Base-by-base conservation (phyloP, 2,329 filamentous ascomycete genomes). In the Botryosphaeria dothidea region DNA sequence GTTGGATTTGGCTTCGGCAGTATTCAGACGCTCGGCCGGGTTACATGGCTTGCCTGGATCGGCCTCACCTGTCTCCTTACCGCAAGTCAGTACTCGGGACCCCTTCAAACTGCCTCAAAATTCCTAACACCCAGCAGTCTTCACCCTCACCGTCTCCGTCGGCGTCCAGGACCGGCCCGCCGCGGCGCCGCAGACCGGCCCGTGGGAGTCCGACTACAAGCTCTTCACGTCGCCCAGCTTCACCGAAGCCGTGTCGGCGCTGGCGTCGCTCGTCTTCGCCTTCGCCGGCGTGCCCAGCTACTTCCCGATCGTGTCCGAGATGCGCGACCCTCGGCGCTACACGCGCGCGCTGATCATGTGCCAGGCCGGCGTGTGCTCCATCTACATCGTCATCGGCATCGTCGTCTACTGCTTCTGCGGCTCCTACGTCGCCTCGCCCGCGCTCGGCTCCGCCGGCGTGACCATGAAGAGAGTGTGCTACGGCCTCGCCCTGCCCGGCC, bases 311-410 rank as follows among this genome's bases (percentile, higher is more conserved):
- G 86, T 89, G 69, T 82, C 83, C 46, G 88, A 90, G 73, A 81
- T 90, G 74, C 82, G 84, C 70, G 79, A 85, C 46, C 86, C 88
- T 0, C 74, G 78, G 56, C 81, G 86, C 69, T 88, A 84, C 73
- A 81, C 82, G 58, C 86, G 87, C 71, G 84, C 87, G 8, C 82
- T 91, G 67, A 81, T 82, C 71, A 82, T 89, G 2, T 86, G 88
- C 71, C 77, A 82, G 27, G 77, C 80, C 65, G 85, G 88, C 66
- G 87, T 85, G 6, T 29, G 21, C 25, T 4, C 9, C 8, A 60
- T 46, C 41, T 86, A 86, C 71, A 76, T 81, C 49, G 72, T 83
- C 60, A 83, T 86, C 67, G 81, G 83, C 5, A 74, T 79, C 3
- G 80, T 86, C 4, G 78, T 79, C 17, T 86, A 86, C 71, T 78